Percentiles rank a stretch among this genome's conserved stretches.
phyloP scores from a whole-genome alignment of 257 asterid genomes.

The Penstemon newberryi region DNA sequence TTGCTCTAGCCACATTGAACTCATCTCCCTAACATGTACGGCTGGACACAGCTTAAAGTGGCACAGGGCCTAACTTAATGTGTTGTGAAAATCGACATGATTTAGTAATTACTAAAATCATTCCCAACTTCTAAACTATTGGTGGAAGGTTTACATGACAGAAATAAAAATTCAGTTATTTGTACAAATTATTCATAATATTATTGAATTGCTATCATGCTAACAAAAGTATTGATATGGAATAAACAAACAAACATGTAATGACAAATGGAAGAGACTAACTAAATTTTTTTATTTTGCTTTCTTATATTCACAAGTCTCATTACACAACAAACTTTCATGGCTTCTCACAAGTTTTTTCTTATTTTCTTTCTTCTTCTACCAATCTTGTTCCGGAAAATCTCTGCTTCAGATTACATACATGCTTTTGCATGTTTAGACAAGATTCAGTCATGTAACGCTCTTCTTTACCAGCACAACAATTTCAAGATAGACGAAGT shows the following conservation, averaged over 20 bases:
- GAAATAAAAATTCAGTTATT: conserved; percentile 11
- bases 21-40: conserved; percentile 27
- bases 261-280: conserved; percentile 35
- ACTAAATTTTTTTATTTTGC: conserved; percentile 23
- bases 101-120: not conserved
- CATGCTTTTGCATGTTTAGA: conserved; percentile 50
- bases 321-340: conserved; percentile 33
- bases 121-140: conserved; percentile 10
- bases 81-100: conserved; percentile 40
- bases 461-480: conserved; percentile 68
- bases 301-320: conserved; percentile 13
- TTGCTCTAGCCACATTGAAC: conserved; percentile 24
- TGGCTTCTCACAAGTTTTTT: conserved; percentile 38
- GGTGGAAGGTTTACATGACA: conserved; percentile 12
- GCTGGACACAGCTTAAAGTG: not conserved
- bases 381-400: conserved; percentile 10
- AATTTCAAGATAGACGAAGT: conserved; percentile 37
- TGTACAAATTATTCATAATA: conserved; percentile 15
- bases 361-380: conserved; percentile 35
- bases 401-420: conserved; percentile 26
- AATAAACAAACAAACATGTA: conserved; percentile 35
- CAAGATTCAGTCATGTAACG: conserved; percentile 42
- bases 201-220: conserved; percentile 10
- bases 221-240: conserved; percentile 19
- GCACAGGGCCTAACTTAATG: not conserved